Percentiles rank a stretch among this genome's conserved stretches.
Evolutionary conservation across 495 filamentous ascomycete genomes (phyloP).

Genomic region (Talaromyces adpressus): DNA sequence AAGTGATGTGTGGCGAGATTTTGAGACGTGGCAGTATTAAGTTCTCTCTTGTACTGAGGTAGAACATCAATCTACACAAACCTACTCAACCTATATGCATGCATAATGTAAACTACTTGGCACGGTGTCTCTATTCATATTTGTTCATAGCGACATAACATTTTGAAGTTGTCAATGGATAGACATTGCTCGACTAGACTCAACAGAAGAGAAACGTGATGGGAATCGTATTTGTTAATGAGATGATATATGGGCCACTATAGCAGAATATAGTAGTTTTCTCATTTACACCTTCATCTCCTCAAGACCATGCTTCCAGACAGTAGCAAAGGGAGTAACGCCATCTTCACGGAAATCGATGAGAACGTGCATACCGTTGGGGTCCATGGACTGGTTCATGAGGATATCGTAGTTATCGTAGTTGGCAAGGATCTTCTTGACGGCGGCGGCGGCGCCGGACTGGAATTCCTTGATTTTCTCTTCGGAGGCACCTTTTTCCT

Average conservation of each 20-base stretch:
- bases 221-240: background rate
- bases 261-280: too few relatives aligned
- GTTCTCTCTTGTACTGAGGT: background rate
- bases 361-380: constrained; percentile 89
- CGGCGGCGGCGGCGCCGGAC: constrained; percentile 58
- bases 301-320: constrained; percentile 94
- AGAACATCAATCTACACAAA: background rate
- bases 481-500: constrained; percentile 50
- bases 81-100: background rate
- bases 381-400: constrained; percentile 83
- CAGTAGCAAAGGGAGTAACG: constrained; percentile 74
- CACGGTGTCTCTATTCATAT: background rate
- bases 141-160: constrained; percentile 7
- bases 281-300: constrained; percentile 81
- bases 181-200: background rate
- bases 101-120: background rate
- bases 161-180: background rate
- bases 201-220: background rate
- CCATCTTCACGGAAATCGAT: constrained; percentile 98
- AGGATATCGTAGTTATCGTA: constrained; percentile 96
- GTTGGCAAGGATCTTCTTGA: constrained; percentile 71
- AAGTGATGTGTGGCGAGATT: constrained; percentile 6
- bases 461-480: constrained; percentile 72
- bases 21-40: constrained; percentile 3
- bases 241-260: too few relatives aligned